Conservation (phyloP, 208 protist genomes). For the Naegleria lovaniensis region DNA sequence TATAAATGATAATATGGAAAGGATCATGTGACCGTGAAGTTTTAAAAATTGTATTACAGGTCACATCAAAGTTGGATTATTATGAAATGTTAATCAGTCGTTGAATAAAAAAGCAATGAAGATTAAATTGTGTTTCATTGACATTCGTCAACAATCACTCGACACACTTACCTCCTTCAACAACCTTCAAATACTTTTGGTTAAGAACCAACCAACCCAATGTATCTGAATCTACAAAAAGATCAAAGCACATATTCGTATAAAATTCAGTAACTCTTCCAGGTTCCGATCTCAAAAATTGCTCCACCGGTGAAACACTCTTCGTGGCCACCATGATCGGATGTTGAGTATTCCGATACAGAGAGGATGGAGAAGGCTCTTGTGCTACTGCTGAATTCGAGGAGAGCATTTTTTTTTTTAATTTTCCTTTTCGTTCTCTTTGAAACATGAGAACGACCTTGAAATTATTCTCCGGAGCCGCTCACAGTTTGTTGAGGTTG, state of each 20-base stretch:
- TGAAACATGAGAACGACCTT: too few relatives aligned
- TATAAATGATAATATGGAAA: too few relatives aligned
- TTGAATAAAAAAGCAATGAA: background rate
- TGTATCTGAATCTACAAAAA: background rate
- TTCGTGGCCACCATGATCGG: background rate
- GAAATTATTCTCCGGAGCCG: too few relatives aligned
- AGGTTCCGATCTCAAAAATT: background rate
- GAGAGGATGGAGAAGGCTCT: background rate
- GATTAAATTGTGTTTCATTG: background rate
- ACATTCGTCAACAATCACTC: background rate
- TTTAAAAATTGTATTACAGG: too few relatives aligned
- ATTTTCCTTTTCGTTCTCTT: too few relatives aligned
- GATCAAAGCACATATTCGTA: background rate
- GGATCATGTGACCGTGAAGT: too few relatives aligned
- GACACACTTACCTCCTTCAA: background rate
- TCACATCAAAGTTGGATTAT: too few relatives aligned
- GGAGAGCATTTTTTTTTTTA: too few relatives aligned
- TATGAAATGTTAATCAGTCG: background rate
- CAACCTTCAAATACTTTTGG: background rate
- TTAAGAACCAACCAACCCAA: background rate
- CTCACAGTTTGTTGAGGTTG: too few relatives aligned
- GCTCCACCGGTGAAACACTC: background rate
- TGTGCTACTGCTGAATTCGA: background rate
- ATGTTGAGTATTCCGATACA: background rate
- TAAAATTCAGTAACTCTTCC: background rate